Conservation (phyloP, 2,329 filamentous ascomycete genomes). For the Penicillium sp. region DNA sequence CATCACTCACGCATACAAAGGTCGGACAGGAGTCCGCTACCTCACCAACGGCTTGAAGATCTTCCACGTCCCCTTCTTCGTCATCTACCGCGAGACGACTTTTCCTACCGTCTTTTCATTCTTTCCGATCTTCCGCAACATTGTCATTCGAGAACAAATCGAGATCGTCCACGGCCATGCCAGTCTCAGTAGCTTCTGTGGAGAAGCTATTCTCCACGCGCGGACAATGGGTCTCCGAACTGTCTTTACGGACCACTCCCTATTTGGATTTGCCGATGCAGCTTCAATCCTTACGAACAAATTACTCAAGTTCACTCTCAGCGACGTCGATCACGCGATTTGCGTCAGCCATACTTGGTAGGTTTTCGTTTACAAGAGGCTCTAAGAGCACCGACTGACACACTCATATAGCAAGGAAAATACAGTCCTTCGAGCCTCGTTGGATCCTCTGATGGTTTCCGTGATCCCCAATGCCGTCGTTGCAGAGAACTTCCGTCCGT, state of each 20-base stretch:
- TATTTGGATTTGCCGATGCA: conserved; percentile 96
- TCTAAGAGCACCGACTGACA: background rate
- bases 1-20: conserved; percentile 92
- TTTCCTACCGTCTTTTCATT: conserved; percentile 98
- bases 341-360: conserved; percentile 98
- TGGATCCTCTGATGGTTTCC: conserved; percentile 95
- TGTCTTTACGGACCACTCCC: conserved; percentile 94
- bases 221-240: conserved; percentile 94
- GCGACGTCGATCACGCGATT: conserved; percentile 96
- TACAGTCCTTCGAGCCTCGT: conserved; percentile 86
- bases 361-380: conserved; percentile 18
- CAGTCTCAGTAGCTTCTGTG: conserved; percentile 86
- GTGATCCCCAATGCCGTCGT: conserved; percentile 98
- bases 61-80: conserved; percentile 93
- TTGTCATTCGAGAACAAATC: conserved; percentile 88
- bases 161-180: conserved; percentile 98
- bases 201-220: conserved; percentile 91
- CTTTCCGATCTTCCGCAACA: conserved; percentile 96
- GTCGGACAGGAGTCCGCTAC: conserved; percentile 87
- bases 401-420: conserved; percentile 81
- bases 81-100: conserved; percentile 90
- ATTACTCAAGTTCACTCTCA: conserved; percentile 89
- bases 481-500: conserved; percentile 87
- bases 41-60: conserved; percentile 97
- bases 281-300: conserved; percentile 97